These are phyloP conservation scores for Macrotyloma uniflorum DNA, from an alignment of 306 rosid species.

Conservation along the genomic window DNA sequence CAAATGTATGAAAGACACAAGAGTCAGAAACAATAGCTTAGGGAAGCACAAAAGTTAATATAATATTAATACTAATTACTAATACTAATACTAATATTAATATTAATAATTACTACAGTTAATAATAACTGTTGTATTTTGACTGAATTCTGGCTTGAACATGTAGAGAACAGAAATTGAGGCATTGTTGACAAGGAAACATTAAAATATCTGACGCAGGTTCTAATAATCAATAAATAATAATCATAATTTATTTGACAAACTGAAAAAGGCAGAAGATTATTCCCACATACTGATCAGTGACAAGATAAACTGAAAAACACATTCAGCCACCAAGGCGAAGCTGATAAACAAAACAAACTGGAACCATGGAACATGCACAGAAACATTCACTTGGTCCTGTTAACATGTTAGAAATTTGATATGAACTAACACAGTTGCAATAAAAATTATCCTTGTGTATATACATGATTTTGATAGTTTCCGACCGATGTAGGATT, in stretches of 20 bases:
- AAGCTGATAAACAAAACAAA: not conserved
- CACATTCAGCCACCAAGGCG: no score
- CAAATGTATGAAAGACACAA: not conserved
- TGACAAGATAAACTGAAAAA: no score
- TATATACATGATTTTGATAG: no score
- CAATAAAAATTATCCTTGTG: not conserved
- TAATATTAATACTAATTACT: no score
- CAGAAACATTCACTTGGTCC: not conserved
- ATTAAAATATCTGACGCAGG: not conserved
- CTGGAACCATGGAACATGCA: not conserved
- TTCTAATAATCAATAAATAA: not conserved
- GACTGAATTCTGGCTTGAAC: not conserved
- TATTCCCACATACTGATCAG: not conserved
- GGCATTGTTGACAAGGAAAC: not conserved
- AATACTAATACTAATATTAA: no score
- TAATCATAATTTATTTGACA: not conserved
- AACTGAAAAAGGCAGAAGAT: not conserved
- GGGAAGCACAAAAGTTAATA: no score
- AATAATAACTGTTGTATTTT: not conserved
- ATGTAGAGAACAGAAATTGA: not conserved
- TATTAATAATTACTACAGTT: no score
- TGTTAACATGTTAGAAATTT: no score
- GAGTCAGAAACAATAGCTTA: not conserved
- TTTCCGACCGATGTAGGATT: no score
- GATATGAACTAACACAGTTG: no score